Base-by-base conservation (phyloP, 2,329 filamentous ascomycete genomes). In the Allantophomopsis lycopodina region DNA sequence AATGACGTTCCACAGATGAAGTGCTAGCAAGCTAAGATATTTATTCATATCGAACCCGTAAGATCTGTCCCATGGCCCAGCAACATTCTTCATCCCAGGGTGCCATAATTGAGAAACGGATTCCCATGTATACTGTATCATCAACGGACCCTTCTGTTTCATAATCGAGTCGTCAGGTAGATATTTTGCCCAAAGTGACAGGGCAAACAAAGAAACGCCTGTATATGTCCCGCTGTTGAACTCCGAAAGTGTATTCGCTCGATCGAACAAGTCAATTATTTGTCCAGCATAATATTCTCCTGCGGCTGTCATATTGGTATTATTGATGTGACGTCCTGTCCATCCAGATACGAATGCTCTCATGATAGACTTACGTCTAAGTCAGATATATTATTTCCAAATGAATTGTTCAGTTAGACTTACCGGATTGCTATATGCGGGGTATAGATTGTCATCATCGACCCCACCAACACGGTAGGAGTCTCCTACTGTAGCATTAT, bases 21-120 rank as follows among this genome's bases (percentile, higher is more conserved):
- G 52, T 0, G 68, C 67, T 52, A 78, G 65, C 37, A 79, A 62
- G 39, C 69, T 69, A 4, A 77, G 52, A 47, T 79, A 79, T 6
- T 64, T 58, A 40, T 74, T 76, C 73, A 79, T 76, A 43, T 79
- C 73, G 42, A 68, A 78, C 1, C 73, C 73, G 44, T 79, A 79
- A 0, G 66, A 61, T 0, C 76, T 66, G 52, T 79, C 76, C 75
- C 75, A 79, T 0, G 76, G 76, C 0, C 75, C 76, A 2, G 74
- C 74, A 36, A 78, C 63, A 44, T 79, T 79, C 46, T 64, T 69
- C 56, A 79, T 54, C 2, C 65, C 62, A 1, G 73, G 66, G 39
- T 78, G 70, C 60, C 73, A 79, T 1, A 79, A 60, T 35, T 65
- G 47, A 0, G 62, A 60, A 2, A 72, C 59, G 3, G 63, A 60